Evolutionary conservation across 2,329 filamentous ascomycete genomes (phyloP).

Genomic region (Sordariomycetes sp.): DNA sequence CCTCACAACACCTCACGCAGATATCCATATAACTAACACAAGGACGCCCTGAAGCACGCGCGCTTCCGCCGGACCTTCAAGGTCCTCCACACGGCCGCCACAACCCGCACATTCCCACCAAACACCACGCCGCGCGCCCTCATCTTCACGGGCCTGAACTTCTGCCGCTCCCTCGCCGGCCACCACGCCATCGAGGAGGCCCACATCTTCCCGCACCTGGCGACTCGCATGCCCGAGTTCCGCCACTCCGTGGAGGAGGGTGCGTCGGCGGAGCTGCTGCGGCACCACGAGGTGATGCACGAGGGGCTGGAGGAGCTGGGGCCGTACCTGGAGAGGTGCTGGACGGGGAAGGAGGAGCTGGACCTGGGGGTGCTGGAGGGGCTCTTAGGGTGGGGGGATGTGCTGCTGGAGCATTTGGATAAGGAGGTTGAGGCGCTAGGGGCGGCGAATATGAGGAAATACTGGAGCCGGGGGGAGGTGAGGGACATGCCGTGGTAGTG

Average conservation of each 20-base stretch:
- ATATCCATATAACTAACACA: neutral
- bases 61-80: constrained; percentile 70
- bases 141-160: constrained; percentile 54
- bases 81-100: constrained; percentile 49
- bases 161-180: constrained; percentile 57
- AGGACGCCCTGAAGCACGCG: constrained; percentile 44
- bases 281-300: constrained; percentile 73
- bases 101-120: neutral
- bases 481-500: constrained; percentile 54
- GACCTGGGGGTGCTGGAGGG: constrained; percentile 50
- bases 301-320: constrained; percentile 58
- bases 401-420: constrained; percentile 75
- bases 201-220: constrained; percentile 70
- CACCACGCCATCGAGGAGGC: constrained; percentile 80
- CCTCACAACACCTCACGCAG: too few species aligned
- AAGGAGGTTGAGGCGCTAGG: constrained; percentile 70
- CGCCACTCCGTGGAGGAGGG: constrained; percentile 16
- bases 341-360: constrained; percentile 40
- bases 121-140: constrained; percentile 4
- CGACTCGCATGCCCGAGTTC: constrained; percentile 71
- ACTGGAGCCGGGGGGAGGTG: constrained; percentile 72
- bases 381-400: constrained; percentile 67
- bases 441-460: constrained; percentile 80
- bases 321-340: constrained; percentile 53
- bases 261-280: constrained; percentile 45